phyloP scores from a whole-genome alignment of 1,139 yeast genomes.

The Yamadazyma dushanensis region DNA sequence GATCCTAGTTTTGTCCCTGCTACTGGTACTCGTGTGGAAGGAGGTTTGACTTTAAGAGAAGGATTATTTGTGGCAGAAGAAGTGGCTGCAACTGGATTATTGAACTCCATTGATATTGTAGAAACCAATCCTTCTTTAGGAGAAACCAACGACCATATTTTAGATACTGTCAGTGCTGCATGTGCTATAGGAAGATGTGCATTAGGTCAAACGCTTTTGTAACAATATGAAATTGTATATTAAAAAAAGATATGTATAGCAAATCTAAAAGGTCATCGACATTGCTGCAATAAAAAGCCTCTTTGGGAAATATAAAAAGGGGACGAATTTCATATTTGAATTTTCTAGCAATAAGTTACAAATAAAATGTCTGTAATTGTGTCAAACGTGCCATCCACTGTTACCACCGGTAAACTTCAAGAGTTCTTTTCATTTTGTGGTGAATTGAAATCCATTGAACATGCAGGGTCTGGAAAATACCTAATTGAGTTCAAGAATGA shows the following conservation, averaged over 20 bases:
- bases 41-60: slow-evolving; percentile 92
- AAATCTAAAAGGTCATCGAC: background rate
- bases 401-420: slow-evolving; percentile 54
- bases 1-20: slow-evolving; percentile 96
- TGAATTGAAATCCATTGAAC: slow-evolving; percentile 49
- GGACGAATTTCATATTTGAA: too few species aligned
- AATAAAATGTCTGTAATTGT: slow-evolving; percentile 13
- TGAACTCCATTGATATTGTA: slow-evolving; percentile 86
- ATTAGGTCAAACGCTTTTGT: slow-evolving; percentile 84
- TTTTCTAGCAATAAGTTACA: too few species aligned
- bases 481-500: slow-evolving; percentile 56
- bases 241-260: too few species aligned
- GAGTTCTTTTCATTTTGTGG: slow-evolving; percentile 83
- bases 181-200: slow-evolving; percentile 93
- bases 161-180: slow-evolving; percentile 87
- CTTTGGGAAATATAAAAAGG: slow-evolving; percentile 2
- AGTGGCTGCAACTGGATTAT: slow-evolving; percentile 81
- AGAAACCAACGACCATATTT: slow-evolving; percentile 69
- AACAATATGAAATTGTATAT: slow-evolving; percentile 16
- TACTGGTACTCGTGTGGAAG: slow-evolving; percentile 97
- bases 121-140: slow-evolving; percentile 93
- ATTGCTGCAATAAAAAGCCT: background rate
- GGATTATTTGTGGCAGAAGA: slow-evolving; percentile 93
- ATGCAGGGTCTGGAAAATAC: slow-evolving; percentile 26
- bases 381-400: slow-evolving; percentile 44